phyloP scores from a whole-genome alignment of 225 moss, liverwort and hornwort species.

The Physcomitrellopsis africana region DNA sequence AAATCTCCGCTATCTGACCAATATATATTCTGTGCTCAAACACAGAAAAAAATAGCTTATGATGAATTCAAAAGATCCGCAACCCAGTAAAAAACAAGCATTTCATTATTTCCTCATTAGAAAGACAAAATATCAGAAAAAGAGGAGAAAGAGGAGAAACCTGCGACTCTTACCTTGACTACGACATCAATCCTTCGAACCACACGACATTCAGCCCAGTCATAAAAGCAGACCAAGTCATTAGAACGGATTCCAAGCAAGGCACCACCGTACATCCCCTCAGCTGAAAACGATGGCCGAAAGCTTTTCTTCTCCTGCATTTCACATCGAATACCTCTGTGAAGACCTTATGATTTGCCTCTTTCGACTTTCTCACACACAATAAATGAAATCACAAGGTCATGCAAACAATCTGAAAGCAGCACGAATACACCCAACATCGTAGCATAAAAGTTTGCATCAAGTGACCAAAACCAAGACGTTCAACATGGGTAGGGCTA shows the following conservation, averaged over 20 bases:
- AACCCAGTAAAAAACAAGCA: slow-evolving; percentile 1
- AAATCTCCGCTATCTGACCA: slow-evolving; percentile 96
- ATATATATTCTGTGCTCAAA: slow-evolving; percentile 75
- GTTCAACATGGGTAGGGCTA: background rate
- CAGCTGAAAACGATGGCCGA: slow-evolving; percentile 90
- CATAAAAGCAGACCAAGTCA: slow-evolving; percentile 93
- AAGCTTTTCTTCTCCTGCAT: slow-evolving; percentile 88
- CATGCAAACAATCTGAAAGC: background rate
- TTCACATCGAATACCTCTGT: slow-evolving; percentile 5
- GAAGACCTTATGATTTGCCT: slow-evolving; percentile 10
- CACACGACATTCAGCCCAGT: slow-evolving; percentile 96
- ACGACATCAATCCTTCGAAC: slow-evolving; percentile 93
- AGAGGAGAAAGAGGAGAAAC: background rate
- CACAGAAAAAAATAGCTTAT: slow-evolving; percentile 1
- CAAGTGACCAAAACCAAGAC: slow-evolving; percentile 13
- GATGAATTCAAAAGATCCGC: background rate
- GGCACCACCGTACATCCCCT: slow-evolving; percentile 86
- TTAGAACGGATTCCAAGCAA: slow-evolving; percentile 89
- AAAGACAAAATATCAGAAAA: background rate
- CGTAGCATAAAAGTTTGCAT: background rate
- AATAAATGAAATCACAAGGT: slow-evolving; percentile 10
- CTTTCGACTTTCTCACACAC: background rate
- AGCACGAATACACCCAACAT: slow-evolving; percentile 8
- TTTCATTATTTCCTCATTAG: background rate
- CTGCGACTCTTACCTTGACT: slow-evolving; percentile 65